phyloP scores from a whole-genome alignment of 2,329 filamentous ascomycete species.

The Verticillium isaacii region DNA sequence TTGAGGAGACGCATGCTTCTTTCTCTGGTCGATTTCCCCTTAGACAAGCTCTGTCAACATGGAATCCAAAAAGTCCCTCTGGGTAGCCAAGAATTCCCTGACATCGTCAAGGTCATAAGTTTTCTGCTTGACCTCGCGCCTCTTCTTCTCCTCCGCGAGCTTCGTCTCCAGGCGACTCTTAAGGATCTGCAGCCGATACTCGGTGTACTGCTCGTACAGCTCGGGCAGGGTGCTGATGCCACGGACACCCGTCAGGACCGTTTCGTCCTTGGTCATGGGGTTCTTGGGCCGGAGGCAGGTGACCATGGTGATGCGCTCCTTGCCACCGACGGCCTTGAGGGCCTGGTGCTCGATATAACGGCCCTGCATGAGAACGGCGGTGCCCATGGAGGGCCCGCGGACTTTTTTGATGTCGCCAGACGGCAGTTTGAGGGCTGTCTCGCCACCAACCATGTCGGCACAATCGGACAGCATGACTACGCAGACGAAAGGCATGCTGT shows the following conservation, averaged over 20 bases:
- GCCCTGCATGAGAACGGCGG: slow-evolving; percentile 61
- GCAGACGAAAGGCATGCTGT: slow-evolving; percentile 65
- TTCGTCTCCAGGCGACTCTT: slow-evolving; percentile 42
- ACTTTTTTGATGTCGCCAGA: slow-evolving; percentile 51
- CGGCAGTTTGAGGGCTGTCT: slow-evolving; percentile 53
- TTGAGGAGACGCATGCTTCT: too few species aligned
- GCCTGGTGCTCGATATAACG: slow-evolving; percentile 64
- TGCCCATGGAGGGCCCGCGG: slow-evolving; percentile 57
- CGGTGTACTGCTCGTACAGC: slow-evolving; percentile 56
- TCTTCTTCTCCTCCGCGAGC: slow-evolving; percentile 1
- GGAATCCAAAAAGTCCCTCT: background rate
- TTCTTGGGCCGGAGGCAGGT: slow-evolving; percentile 60
- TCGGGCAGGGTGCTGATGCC: slow-evolving; percentile 44
- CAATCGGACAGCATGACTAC: slow-evolving; percentile 65
- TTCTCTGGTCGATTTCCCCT: too few species aligned
- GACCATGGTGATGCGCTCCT: slow-evolving; percentile 61
- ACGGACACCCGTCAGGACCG: slow-evolving; percentile 55
- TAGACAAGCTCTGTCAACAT: background rate
- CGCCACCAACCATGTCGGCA: slow-evolving; percentile 57
- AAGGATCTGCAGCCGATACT: slow-evolving; percentile 60
- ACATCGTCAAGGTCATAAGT: background rate
- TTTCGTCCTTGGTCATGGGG: slow-evolving; percentile 51
- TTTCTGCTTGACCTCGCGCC: background rate
- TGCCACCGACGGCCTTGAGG: slow-evolving; percentile 49
- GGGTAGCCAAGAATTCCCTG: background rate